Evolutionary conservation across 2,329 filamentous ascomycete species (phyloP).

Genomic region (Paraconiothyrium brasiliense): DNA sequence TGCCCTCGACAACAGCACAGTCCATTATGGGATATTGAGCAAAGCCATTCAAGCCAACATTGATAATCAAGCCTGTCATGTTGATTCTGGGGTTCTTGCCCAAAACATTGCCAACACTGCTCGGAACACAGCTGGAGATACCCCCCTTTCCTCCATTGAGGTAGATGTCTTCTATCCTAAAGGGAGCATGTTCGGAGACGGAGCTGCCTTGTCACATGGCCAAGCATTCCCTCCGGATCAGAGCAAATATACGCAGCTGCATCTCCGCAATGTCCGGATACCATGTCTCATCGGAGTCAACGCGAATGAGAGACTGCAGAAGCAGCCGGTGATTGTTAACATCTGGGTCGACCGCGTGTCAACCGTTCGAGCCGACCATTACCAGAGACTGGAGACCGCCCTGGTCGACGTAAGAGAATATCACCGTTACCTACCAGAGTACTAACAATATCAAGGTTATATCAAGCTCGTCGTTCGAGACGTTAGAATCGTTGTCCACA

Average conservation of each 20-base stretch:
- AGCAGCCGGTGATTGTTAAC: constrained; percentile 72
- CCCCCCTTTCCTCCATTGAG: constrained; percentile 53
- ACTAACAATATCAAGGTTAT: constrained; percentile 49
- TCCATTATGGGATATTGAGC: constrained; percentile 77
- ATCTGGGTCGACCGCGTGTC: constrained; percentile 67
- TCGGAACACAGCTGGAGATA: constrained; percentile 34
- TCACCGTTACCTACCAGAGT: not conserved
- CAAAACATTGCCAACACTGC: constrained; percentile 9
- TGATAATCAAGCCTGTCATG: constrained; percentile 23
- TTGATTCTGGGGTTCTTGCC: not conserved
- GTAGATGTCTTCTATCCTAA: constrained; percentile 71
- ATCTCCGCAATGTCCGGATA: constrained; percentile 67
- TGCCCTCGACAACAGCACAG: constrained; percentile 72
- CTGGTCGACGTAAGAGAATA: constrained; percentile 66
- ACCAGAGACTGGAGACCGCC: constrained; percentile 65
- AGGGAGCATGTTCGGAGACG: constrained; percentile 71
- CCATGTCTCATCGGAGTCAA: constrained; percentile 79
- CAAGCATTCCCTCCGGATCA: constrained; percentile 10
- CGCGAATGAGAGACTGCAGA: constrained; percentile 70
- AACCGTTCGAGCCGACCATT: constrained; percentile 58
- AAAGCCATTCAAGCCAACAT: constrained; percentile 68
- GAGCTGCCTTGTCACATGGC: constrained; percentile 57
- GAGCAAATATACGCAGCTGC: constrained; percentile 46
- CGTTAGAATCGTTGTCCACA: constrained; percentile 56
- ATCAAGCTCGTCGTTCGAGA: constrained; percentile 56